Evolutionary conservation across 345 rosid species (phyloP).

Genomic region (Sisymbrium altissimum): DNA sequence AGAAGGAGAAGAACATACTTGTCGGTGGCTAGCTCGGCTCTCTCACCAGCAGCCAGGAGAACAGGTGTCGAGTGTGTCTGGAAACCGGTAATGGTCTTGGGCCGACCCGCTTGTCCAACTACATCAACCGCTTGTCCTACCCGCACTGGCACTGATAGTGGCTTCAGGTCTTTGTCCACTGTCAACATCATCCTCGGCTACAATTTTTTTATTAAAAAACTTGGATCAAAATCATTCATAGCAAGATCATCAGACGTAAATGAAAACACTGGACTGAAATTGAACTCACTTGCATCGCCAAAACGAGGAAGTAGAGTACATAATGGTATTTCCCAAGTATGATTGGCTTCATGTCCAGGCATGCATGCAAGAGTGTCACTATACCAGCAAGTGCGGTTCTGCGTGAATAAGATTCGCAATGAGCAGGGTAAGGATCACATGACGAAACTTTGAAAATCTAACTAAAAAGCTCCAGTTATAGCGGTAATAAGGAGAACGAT

Average conservation of each 20-base stretch:
- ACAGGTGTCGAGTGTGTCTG: constrained; percentile 95
- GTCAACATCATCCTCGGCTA: constrained; percentile 98
- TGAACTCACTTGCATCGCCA: constrained; percentile 85
- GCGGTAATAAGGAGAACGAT: background rate
- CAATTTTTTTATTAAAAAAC: background rate
- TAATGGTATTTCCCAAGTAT: constrained; percentile 83
- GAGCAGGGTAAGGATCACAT: background rate
- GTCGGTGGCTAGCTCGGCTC: constrained; percentile 92
- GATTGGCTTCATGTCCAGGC: constrained; percentile 87
- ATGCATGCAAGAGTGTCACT: constrained; percentile 70
- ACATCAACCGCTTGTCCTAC: constrained; percentile 99
- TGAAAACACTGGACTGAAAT: background rate
- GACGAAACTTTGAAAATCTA: background rate
- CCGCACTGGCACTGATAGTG: constrained; percentile 80
- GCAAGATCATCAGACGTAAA: background rate
- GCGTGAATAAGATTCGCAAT: background rate
- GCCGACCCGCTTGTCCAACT: constrained; percentile 96
- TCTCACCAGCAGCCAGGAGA: constrained; percentile 91
- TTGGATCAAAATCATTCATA: background rate
- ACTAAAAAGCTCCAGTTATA: background rate
- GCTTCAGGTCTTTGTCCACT: constrained; percentile 78
- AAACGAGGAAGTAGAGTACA: constrained; percentile 81
- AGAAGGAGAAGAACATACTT: constrained; percentile 47
- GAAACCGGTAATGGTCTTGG: constrained; percentile 93
- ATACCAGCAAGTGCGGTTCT: constrained; percentile 96